These are phyloP conservation scores for Fraxinus ornus DNA, from an alignment of 305 asterid species.

Conservation along the genomic window DNA sequence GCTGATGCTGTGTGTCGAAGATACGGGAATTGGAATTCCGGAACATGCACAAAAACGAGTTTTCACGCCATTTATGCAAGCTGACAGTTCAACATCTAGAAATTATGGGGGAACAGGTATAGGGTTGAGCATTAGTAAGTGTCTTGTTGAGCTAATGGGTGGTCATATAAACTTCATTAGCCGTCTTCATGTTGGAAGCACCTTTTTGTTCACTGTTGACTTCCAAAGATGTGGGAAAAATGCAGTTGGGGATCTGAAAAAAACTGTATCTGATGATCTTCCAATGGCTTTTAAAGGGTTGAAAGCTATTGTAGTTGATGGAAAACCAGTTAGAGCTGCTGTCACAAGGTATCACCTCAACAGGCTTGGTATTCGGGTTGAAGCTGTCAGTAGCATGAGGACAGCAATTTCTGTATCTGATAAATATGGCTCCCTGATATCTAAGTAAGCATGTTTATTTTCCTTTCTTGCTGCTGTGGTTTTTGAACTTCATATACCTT, in stretches of 20 bases:
- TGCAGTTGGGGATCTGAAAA: slow-evolving; percentile 39
- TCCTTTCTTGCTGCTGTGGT: slow-evolving; percentile 4
- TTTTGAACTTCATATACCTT: background rate
- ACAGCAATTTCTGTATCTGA: slow-evolving; percentile 40
- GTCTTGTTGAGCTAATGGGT: slow-evolving; percentile 90
- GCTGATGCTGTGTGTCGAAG: slow-evolving; percentile 77
- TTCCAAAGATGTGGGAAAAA: slow-evolving; percentile 47
- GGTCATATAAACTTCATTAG: slow-evolving; percentile 77
- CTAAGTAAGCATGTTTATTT: slow-evolving; percentile 46
- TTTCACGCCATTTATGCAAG: slow-evolving; percentile 96
- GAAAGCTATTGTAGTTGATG: slow-evolving; percentile 67
- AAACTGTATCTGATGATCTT: slow-evolving; percentile 49
- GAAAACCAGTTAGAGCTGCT: slow-evolving; percentile 76
- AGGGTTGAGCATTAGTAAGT: slow-evolving; percentile 88
- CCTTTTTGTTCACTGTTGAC: slow-evolving; percentile 70
- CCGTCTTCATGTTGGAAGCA: slow-evolving; percentile 80
- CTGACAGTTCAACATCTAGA: slow-evolving; percentile 93
- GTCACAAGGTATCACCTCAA: slow-evolving; percentile 78
- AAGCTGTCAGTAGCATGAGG: slow-evolving; percentile 50
- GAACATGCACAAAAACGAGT: slow-evolving; percentile 68
- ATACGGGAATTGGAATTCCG: slow-evolving; percentile 88
- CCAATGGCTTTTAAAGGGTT: slow-evolving; percentile 64
- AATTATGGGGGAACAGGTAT: slow-evolving; percentile 94
- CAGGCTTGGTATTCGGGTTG: slow-evolving; percentile 72
- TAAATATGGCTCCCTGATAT: slow-evolving; percentile 39